Conservation (phyloP, 179 eudicot species). For the Beta lomatogona region DNA sequence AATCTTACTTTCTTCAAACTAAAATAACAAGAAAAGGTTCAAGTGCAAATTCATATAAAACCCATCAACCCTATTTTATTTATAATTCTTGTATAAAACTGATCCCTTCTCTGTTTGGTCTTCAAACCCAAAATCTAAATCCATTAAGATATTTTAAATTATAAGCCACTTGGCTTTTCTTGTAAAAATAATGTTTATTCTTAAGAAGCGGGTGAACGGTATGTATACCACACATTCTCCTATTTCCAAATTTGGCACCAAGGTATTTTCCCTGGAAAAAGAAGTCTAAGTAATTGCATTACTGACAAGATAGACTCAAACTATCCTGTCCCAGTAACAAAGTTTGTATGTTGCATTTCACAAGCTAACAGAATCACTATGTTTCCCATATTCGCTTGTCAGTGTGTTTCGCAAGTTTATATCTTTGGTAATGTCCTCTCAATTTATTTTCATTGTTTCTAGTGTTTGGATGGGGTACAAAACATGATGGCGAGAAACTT, state of each 20-base stretch:
- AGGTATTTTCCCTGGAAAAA: not conserved
- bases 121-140: not conserved
- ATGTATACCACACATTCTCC: not conserved
- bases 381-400: not conserved
- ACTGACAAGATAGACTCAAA: not conserved
- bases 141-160: not conserved
- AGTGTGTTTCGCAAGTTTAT: not conserved
- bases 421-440: not conserved
- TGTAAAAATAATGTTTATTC: not conserved
- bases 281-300: not conserved
- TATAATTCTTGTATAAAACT: not conserved
- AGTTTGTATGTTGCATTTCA: not conserved
- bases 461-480: not conserved
- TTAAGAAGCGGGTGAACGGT: no score
- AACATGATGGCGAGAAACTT: conserved; percentile 34
- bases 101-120: not conserved
- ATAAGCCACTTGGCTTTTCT: not conserved
- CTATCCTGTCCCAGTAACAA: not conserved
- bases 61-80: not conserved
- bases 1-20: not conserved
- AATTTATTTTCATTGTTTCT: not conserved
- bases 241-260: not conserved
- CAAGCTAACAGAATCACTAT: not conserved
- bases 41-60: not conserved
- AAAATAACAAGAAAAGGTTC: not conserved